Percentiles rank a stretch among this genome's conserved stretches.
Evolutionary conservation across 78 protist species (phyloP).

Genomic region (Dictyostelium capitatum): DNA sequence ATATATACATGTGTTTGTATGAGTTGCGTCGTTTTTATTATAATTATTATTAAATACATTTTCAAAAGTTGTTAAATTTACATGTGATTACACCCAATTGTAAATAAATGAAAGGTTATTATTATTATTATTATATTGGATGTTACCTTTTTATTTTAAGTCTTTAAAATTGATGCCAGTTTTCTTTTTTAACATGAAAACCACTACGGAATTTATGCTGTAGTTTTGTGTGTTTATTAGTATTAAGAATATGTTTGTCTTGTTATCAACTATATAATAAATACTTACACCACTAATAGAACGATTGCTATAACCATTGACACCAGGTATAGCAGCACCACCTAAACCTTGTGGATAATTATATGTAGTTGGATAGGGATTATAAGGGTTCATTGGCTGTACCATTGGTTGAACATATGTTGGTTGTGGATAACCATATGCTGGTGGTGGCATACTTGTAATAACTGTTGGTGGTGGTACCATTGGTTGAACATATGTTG

Average conservation of each 20-base stretch:
- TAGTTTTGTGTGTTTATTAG: neutral
- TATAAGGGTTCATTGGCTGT: neutral
- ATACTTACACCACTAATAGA: neutral
- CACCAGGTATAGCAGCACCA: neutral
- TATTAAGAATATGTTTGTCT: too few species aligned
- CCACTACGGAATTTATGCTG: conserved; percentile 15
- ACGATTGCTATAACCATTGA: neutral
- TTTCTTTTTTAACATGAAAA: neutral
- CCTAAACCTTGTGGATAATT: neutral
- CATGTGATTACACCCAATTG: too few species aligned
- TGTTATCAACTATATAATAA: too few species aligned
- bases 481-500: neutral
- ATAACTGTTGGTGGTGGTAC: conserved; percentile 14
- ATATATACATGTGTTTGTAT: too few species aligned
- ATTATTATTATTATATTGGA: neutral
- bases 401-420: neutral
- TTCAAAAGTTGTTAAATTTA: too few species aligned
- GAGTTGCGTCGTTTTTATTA: too few species aligned
- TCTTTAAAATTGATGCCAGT: neutral
- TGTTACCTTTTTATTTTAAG: neutral
- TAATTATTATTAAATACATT: too few species aligned
- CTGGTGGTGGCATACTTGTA: neutral
- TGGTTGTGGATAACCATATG: neutral
- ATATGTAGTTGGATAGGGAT: neutral
- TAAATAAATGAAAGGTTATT: too few species aligned